Evolutionary conservation across 805 yeast species (phyloP), one percentile per base, ranked within the genome.

Genomic region (Gaillardinia entomophila): DNA sequence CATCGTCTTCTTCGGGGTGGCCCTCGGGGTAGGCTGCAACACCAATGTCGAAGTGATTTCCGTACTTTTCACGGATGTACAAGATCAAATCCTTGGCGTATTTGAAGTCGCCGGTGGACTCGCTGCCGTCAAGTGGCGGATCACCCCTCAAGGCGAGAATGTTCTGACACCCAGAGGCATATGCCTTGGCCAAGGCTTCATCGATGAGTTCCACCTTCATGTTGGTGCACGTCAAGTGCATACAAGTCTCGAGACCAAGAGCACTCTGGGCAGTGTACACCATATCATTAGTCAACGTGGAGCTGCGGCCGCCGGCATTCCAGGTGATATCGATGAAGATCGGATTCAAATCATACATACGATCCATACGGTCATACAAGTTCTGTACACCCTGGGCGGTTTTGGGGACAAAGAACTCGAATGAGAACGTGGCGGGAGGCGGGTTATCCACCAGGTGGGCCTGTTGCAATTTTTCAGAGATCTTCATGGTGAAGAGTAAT

Each of bases 1-100:
- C 77, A 27, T 50, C 44, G 14, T 65, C 56, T 51, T 87, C 95
- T 51, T 92, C 98, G 3, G 96, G 89, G 50, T 89, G 96, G 3
- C 97, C 97, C 56, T 92, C 98, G 1, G 98, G 97, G 55, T 92
- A 92, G 3, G 86, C 98, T 7, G 97, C 97, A 15, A 92, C 94
- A 32, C 97, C 98, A 45, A 92, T 88, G 57, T 82, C 83, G 61
- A 92, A 89, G 62, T 88, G 85, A 55, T 83, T 77, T 18, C 95
- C 97, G 50, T 87, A 89, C 41, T 79, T 71, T 34, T 53, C 51
- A 44, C 80, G 77, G 48, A 92, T 92, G 58, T 90, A 80, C 30
- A 55, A 53, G 43, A 92, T 81, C 53, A 92, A 70, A 57, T 92
- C 97, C 52, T 77, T 82, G 16, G 98, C 97, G 49, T 87, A 84